These are phyloP conservation scores for Symbiodinium pilosum DNA, from an alignment of 73 alveolate genomes.

Conservation along the genomic window DNA sequence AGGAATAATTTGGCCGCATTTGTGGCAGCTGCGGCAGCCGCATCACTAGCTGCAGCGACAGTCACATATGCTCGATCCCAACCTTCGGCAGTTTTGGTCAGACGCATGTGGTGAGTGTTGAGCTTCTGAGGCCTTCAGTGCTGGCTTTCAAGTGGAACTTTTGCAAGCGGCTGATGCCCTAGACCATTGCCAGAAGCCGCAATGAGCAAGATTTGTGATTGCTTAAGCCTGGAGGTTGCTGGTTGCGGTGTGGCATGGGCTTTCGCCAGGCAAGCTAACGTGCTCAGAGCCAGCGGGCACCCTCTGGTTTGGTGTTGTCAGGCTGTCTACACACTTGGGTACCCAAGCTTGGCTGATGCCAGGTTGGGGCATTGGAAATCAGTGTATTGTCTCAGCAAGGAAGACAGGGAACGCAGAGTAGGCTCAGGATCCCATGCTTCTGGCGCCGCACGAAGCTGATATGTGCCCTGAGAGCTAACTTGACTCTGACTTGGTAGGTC, in stretches of 20 bases:
- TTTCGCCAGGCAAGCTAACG: neutral
- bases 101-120: neutral
- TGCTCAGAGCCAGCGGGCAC: neutral
- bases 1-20: neutral
- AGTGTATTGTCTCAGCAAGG: too few relatives aligned
- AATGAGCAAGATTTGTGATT: too few relatives aligned
- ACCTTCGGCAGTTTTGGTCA: neutral
- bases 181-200: too few relatives aligned
- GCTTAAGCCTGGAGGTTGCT: too few relatives aligned
- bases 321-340: neutral
- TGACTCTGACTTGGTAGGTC: neutral
- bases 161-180: neutral
- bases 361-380: neutral
- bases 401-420: too few relatives aligned
- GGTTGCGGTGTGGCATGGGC: neutral
- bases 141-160: neutral
- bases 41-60: neutral
- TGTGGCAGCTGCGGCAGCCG: neutral
- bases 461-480: too few relatives aligned
- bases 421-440: too few relatives aligned
- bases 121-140: neutral
- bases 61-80: neutral
- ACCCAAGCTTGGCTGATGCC: neutral
- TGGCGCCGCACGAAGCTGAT: too few relatives aligned
- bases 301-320: neutral